Evolutionary conservation across 305 asterid species (phyloP), one percentile per base, ranked within the genome.

Genomic region (Rubia peregrina): DNA sequence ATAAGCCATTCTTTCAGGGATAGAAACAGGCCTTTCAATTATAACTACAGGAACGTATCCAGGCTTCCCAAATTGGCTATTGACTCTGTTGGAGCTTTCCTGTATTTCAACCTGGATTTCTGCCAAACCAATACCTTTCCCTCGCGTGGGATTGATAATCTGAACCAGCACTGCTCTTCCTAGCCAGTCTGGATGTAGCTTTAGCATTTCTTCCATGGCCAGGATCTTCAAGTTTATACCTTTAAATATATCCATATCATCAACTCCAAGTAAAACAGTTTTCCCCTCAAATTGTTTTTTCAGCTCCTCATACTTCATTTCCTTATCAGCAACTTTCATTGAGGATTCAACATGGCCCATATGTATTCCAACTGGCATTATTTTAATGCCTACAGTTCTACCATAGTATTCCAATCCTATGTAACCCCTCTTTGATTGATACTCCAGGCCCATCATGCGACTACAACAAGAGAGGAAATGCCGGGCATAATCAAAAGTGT

Each of bases 391-490:
- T 4, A 92, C 95, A 11, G 98, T 92, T 80, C 98, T 85, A 40
- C 98, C 98, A 75, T 75, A 91, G 80, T 91, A 91, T 36, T 91
- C 97, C 84, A 91, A 73, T 33, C 96, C 98, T 70, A 91, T 88
- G 80, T 92, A 92, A 40, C 98, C 98, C 85, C 98, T 86, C 80
- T 90, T 92, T 3, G 96, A 92, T 75, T 82, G 90, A 80, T 92
- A 92, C 72, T 89, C 98, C 84, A 92, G 84, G 68, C 98, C 98
- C 84, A 92, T 70, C 98, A 92, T 88, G 72, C 98, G 89, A 79
- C 97, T 91, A 79, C 97, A 91, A 71, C 97, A 91, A 40, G 96
- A 91, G 49, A 91, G 90, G 73, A 91, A 91, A 83, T 91, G 97
- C 0, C 97, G 87, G 56, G 97, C 97, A 80, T 89, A 91, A 78